Conservation (phyloP, 2,329 filamentous ascomycete genomes). For the Colletotrichum tofieldiae region DNA sequence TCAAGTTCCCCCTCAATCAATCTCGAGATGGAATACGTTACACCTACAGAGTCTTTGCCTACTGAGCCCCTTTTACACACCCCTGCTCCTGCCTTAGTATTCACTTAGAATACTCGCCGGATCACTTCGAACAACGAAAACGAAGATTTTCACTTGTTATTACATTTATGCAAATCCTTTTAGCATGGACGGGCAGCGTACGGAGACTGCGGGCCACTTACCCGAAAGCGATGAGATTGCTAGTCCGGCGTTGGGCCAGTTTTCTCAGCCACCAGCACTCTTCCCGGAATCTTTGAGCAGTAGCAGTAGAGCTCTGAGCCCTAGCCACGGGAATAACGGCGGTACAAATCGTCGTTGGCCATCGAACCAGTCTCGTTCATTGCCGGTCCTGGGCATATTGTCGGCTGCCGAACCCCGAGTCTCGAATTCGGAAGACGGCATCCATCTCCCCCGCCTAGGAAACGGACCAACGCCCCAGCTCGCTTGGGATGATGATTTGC, state of each 20-base stretch:
- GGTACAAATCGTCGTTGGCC: no score
- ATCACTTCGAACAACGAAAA: no score
- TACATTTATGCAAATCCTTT: rapidly evolving
- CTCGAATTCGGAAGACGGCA: background rate
- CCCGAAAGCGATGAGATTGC: no score
- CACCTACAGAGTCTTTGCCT: no score
- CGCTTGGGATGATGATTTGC: background rate
- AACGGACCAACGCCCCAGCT: background rate
- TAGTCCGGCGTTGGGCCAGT: background rate
- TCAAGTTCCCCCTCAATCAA: no score
- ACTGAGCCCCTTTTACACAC: background rate
- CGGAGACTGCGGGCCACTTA: background rate
- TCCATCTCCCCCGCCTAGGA: background rate
- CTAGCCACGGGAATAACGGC: background rate
- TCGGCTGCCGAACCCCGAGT: background rate
- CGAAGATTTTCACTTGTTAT: background rate
- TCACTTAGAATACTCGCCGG: background rate
- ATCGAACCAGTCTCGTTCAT: background rate
- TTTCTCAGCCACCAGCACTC: background rate
- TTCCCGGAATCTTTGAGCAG: background rate
- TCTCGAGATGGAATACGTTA: background rate
- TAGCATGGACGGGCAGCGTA: background rate
- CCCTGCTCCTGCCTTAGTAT: background rate
- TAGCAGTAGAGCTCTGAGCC: background rate
- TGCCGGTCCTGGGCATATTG: background rate